A percentile compares a stretch with the other conserved stretches of the same genome.
Evolutionary conservation across 140 eudicot genomes (phyloP).

Genomic region (Cichorium intybus): DNA sequence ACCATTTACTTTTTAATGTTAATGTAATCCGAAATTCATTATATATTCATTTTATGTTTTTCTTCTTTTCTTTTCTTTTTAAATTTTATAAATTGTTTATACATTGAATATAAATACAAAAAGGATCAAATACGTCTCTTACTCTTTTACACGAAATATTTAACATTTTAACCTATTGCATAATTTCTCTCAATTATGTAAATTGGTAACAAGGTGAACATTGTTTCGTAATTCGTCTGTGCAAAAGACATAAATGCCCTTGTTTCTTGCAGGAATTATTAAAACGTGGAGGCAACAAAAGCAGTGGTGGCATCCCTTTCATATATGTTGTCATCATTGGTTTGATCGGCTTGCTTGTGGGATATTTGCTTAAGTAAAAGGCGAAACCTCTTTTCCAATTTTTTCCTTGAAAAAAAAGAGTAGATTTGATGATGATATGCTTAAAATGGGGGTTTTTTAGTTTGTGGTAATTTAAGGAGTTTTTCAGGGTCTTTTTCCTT

Average conservation of each 20-base stretch:
- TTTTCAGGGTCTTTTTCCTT: background rate
- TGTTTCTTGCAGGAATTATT: background rate
- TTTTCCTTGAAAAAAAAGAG: conserved; percentile 8
- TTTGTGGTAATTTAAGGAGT: conserved; percentile 16
- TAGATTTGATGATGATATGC: background rate
- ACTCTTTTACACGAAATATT: too few species aligned
- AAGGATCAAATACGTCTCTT: too few species aligned
- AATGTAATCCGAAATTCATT: background rate
- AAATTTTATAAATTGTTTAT: background rate
- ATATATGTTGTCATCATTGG: background rate
- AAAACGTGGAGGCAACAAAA: background rate
- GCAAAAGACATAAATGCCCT: too few species aligned
- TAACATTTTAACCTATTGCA: too few species aligned
- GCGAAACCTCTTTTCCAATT: background rate
- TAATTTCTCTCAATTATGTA: too few species aligned
- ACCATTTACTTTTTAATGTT: background rate
- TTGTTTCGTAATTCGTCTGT: too few species aligned
- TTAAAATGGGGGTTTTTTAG: conserved; percentile 14
- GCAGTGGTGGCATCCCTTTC: background rate
- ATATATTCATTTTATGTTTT: background rate
- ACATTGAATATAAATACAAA: too few species aligned
- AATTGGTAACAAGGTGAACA: too few species aligned
- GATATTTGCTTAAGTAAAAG: background rate
- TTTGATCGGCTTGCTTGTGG: background rate
- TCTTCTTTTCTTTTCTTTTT: background rate